Conservation (phyloP, 345 rosid species). For the Trapa incisa region DNA sequence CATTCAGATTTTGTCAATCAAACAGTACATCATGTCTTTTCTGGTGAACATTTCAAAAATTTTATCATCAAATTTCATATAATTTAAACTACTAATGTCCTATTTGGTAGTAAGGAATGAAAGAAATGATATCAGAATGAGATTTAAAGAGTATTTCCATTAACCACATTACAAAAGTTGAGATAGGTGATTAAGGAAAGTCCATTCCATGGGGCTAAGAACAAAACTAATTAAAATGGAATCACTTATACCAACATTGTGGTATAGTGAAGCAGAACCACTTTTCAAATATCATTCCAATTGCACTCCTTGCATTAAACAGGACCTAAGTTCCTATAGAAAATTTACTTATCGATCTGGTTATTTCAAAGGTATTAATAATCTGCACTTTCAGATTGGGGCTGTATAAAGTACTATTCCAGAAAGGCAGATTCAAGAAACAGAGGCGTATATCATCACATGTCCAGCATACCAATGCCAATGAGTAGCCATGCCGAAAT, state of each 20-base stretch:
- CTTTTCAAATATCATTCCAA: no score
- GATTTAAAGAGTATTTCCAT: no score
- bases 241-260: no score
- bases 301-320: no score
- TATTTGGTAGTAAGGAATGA: no score
- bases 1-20: not conserved
- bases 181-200: no score
- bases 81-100: not conserved
- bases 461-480: constrained; percentile 42
- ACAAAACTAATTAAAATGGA: no score
- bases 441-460: not conserved
- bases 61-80: not conserved
- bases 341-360: not conserved
- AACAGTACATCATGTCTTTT: not conserved
- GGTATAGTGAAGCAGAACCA: no score
- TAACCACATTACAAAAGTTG: no score
- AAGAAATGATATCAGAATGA: no score
- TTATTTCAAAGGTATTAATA: not conserved
- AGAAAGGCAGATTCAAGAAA: not conserved
- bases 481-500: constrained; percentile 40
- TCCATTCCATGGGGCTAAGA: no score
- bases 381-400: not conserved
- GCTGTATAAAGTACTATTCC: not conserved
- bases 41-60: not conserved
- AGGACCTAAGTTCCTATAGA: not conserved